Evolutionary conservation across 371 early-diverging fungal species (phyloP).

Genomic region (Syncephalastrum contaminatum): DNA sequence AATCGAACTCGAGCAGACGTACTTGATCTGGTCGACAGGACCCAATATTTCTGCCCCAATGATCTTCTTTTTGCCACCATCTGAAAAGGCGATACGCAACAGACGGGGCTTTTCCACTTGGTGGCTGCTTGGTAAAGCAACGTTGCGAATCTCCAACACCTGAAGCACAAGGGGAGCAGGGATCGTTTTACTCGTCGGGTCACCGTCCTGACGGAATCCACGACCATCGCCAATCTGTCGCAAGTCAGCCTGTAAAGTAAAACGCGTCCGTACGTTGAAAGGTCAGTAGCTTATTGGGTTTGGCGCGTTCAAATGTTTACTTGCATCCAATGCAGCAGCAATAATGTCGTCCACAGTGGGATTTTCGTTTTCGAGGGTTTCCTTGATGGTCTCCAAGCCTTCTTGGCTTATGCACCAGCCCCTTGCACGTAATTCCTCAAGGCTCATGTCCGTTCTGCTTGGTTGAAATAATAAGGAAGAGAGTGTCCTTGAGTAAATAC

Average conservation of each 20-base stretch:
- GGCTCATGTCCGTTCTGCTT: conserved; percentile 2
- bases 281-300: background rate
- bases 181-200: conserved; percentile 10
- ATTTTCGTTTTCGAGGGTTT: conserved; percentile 12
- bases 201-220: conserved; percentile 21
- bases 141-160: conserved; percentile 33
- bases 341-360: conserved; percentile 26
- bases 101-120: conserved; percentile 39
- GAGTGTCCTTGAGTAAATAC: background rate
- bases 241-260: conserved; percentile 33
- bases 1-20: background rate
- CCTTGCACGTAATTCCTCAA: conserved; percentile 9
- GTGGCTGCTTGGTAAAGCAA: conserved; percentile 32
- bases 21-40: conserved; percentile 35
- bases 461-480: background rate
- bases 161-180: conserved; percentile 35
- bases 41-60: conserved; percentile 35
- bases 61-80: conserved; percentile 38
- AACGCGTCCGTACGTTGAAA: background rate
- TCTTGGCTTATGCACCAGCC: conserved; percentile 23
- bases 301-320: conserved; percentile 1
- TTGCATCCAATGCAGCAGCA: conserved; percentile 35
- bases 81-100: conserved; percentile 32
- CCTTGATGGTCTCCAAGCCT: conserved; percentile 13
- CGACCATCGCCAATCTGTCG: conserved; percentile 24